phyloP scores from a whole-genome alignment of 164 flowering plant genomes.

The Paratinospora sagittata region DNA sequence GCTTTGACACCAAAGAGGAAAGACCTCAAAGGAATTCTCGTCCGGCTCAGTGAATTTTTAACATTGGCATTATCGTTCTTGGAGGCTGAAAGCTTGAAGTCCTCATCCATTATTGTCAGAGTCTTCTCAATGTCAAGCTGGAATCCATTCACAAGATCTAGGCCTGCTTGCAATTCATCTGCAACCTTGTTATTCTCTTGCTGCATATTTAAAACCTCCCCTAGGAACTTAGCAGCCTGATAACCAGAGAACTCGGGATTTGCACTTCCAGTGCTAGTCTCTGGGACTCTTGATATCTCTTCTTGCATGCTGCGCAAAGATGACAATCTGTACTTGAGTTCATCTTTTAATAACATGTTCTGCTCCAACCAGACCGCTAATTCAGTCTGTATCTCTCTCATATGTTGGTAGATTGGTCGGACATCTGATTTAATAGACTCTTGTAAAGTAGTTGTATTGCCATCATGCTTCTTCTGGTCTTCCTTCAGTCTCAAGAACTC shows the following conservation, averaged over 20 bases:
- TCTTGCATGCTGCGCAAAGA: slow-evolving; percentile 47
- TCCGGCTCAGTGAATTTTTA: slow-evolving; percentile 22
- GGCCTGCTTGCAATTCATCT: slow-evolving; percentile 47
- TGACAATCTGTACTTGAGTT: slow-evolving; percentile 39
- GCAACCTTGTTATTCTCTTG: slow-evolving; percentile 64
- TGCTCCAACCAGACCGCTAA: slow-evolving; percentile 59
- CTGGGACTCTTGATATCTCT: slow-evolving; percentile 33
- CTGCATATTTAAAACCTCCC: slow-evolving; percentile 68
- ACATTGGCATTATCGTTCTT: slow-evolving; percentile 16
- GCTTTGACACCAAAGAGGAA: slow-evolving; percentile 64
- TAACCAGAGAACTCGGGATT: slow-evolving; percentile 30
- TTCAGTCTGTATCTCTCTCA: slow-evolving; percentile 62
- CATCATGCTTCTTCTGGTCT: slow-evolving; percentile 25
- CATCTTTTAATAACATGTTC: slow-evolving; percentile 45
- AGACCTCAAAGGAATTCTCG: slow-evolving; percentile 55
- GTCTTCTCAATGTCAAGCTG: slow-evolving; percentile 41
- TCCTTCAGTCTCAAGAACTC: slow-evolving; percentile 33
- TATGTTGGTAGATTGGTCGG: slow-evolving; percentile 42
- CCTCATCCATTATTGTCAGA: slow-evolving; percentile 35
- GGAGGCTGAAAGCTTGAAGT: slow-evolving; percentile 29
- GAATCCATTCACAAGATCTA: slow-evolving; percentile 36
- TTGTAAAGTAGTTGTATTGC: slow-evolving; percentile 8
- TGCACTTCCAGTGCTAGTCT: slow-evolving; percentile 14
- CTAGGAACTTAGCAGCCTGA: slow-evolving; percentile 69
- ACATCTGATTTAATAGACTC: slow-evolving; percentile 33